Percentiles rank a stretch among this genome's conserved stretches.
Conservation (phyloP, 177 flowering plant species). For the Vitis hybrid region DNA sequence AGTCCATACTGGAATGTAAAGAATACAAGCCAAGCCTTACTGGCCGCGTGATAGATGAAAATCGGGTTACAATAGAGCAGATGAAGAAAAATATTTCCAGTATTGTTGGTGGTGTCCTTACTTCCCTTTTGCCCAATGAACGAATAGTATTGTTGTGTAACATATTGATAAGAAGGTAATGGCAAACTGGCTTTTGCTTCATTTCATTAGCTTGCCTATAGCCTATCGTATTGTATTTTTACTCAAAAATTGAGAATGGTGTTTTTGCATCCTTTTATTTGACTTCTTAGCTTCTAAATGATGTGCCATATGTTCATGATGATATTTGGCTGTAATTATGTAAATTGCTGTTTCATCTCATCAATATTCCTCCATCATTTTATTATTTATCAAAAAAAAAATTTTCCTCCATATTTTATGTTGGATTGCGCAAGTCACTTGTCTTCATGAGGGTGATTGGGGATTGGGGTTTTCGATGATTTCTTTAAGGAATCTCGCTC, state of each 20-base stretch:
- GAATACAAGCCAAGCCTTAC: slow-evolving; percentile 77
- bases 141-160: slow-evolving; percentile 79
- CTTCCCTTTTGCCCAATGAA: slow-evolving; percentile 73
- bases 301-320: background rate
- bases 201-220: background rate
- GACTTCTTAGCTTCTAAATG: background rate
- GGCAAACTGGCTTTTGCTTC: background rate
- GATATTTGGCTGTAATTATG: background rate
- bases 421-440: background rate
- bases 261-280: background rate
- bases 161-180: slow-evolving; percentile 79
- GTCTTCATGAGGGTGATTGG: background rate
- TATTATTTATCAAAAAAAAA: too few relatives aligned
- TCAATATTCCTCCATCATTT: background rate
- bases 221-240: background rate
- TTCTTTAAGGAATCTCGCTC: too few relatives aligned
- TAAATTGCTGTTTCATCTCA: background rate
- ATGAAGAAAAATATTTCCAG: slow-evolving; percentile 64
- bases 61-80: slow-evolving; percentile 63
- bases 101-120: slow-evolving; percentile 56
- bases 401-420: background rate
- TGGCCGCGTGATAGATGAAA: slow-evolving; percentile 85
- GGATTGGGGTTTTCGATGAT: too few relatives aligned
- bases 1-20: slow-evolving; percentile 79
- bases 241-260: background rate